Percentiles rank a stretch among this genome's conserved stretches.
These are phyloP conservation scores for Polygonum aviculare DNA, from an alignment of 148 eudicot genomes.

Conservation along the genomic window DNA sequence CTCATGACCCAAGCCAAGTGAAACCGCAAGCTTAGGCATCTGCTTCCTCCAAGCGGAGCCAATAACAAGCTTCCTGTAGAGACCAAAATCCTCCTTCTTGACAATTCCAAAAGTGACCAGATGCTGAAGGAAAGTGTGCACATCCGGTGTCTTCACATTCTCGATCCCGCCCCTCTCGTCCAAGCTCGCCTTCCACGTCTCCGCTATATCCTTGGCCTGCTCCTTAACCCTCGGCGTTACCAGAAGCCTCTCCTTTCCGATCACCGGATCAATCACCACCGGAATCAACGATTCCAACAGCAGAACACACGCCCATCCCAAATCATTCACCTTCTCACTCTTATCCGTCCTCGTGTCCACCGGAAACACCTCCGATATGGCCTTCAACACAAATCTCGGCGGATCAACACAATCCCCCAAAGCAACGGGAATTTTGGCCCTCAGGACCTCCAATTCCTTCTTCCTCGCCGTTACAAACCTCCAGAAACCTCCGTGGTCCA, in stretches of 20 bases:
- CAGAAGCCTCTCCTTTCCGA: slow-evolving; percentile 70
- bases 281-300: slow-evolving; percentile 71
- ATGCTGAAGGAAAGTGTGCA: slow-evolving; percentile 91
- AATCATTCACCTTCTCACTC: slow-evolving; percentile 49
- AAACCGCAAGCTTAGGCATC: slow-evolving; percentile 96
- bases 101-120: slow-evolving; percentile 93
- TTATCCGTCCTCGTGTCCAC: slow-evolving; percentile 54
- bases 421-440: slow-evolving; percentile 48
- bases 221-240: slow-evolving; percentile 68
- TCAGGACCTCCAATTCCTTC: slow-evolving; percentile 63
- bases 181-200: slow-evolving; percentile 85
- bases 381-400: slow-evolving; percentile 67
- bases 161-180: slow-evolving; percentile 87
- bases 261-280: slow-evolving; percentile 64
- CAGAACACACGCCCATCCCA: slow-evolving; percentile 96
- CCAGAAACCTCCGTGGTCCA: slow-evolving; percentile 74
- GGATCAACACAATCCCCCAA: slow-evolving; percentile 68
- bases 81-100: slow-evolving; percentile 61
- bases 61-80: slow-evolving; percentile 87
- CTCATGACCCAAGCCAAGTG: slow-evolving; percentile 74
- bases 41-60: slow-evolving; percentile 98
- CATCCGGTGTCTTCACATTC: slow-evolving; percentile 92
- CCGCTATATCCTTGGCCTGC: slow-evolving; percentile 72
- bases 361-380: slow-evolving; percentile 91
- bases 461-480: slow-evolving; percentile 50